phyloP scores from a whole-genome alignment of 495 filamentous ascomycete species.

The Tuber calosporum region DNA sequence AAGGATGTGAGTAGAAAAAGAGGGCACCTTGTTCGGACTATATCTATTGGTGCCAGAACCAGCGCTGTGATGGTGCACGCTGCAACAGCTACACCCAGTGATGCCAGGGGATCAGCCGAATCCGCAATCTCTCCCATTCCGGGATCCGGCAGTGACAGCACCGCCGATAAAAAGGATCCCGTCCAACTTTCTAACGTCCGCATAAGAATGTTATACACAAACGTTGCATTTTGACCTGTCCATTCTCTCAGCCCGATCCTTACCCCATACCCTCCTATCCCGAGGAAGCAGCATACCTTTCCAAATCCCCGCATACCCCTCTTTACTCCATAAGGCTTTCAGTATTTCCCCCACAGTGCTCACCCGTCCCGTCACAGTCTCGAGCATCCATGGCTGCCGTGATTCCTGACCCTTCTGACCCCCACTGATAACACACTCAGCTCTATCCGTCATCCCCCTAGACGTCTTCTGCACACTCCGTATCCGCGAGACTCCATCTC shows the following conservation, averaged over 20 bases:
- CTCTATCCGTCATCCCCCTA: conserved; percentile 49
- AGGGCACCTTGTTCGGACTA: conserved; percentile 68
- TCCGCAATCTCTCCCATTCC: conserved; percentile 38
- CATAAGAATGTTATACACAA: conserved; percentile 33
- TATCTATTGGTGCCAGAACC: conserved; percentile 76
- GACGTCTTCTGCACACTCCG: conserved; percentile 53
- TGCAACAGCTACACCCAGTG: conserved; percentile 67
- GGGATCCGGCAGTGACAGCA: conserved; percentile 38
- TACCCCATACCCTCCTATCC: background rate
- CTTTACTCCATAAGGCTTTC: conserved; percentile 65
- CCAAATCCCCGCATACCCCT: conserved; percentile 86
- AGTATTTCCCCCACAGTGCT: conserved; percentile 33
- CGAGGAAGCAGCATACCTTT: conserved; percentile 74
- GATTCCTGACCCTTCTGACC: conserved; percentile 21
- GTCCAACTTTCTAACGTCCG: conserved; percentile 39
- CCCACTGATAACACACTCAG: conserved; percentile 45
- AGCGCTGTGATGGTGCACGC: conserved; percentile 73
- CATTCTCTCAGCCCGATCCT: conserved; percentile 4
- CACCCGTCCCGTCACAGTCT: conserved; percentile 8
- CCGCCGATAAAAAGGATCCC: conserved; percentile 35
- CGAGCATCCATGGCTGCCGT: conserved; percentile 41
- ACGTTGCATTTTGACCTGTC: conserved; percentile 37
- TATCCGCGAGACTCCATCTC: conserved; percentile 48
- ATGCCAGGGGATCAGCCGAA: conserved; percentile 33
- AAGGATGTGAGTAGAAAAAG: conserved; percentile 17